A percentile compares a stretch with the other conserved stretches of the same genome.
Conservation (phyloP, 306 rosid species). For the Sesbania bispinosa region DNA sequence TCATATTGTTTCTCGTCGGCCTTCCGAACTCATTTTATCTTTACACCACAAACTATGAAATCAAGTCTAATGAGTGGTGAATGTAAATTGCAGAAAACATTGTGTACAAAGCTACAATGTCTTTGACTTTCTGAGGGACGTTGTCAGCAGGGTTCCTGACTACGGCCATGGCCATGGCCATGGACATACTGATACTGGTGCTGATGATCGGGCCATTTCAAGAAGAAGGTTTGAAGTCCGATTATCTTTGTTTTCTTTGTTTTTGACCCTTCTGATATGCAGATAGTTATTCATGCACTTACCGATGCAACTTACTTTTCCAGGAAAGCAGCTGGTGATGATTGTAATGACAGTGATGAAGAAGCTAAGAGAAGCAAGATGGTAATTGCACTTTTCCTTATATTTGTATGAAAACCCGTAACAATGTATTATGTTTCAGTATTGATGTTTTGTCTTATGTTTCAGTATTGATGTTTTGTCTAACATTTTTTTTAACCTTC, state of each 20-base stretch:
- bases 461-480: no score
- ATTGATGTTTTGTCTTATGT: no score
- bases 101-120: slow-evolving; percentile 78
- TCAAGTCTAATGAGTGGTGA: slow-evolving; percentile 20
- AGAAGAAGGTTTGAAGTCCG: slow-evolving; percentile 66
- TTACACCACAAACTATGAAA: background rate
- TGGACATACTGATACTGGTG: slow-evolving; percentile 69
- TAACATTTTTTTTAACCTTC: no score
- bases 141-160: slow-evolving; percentile 81
- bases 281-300: background rate
- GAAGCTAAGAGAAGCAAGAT: slow-evolving; percentile 83
- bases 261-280: background rate
- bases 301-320: slow-evolving; percentile 1
- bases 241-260: background rate
- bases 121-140: slow-evolving; percentile 82
- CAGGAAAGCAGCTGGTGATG: slow-evolving; percentile 83
- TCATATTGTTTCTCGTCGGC: slow-evolving; percentile 5
- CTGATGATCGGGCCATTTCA: slow-evolving; percentile 64
- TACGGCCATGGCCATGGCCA: slow-evolving; percentile 78
- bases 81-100: slow-evolving; percentile 69
- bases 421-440: background rate
- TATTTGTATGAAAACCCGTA: background rate
- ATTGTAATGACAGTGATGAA: slow-evolving; percentile 78
- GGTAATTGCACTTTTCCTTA: slow-evolving; percentile 53
- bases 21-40: background rate